Conservation (phyloP, 345 rosid genomes). For the Brassica carinata region DNA sequence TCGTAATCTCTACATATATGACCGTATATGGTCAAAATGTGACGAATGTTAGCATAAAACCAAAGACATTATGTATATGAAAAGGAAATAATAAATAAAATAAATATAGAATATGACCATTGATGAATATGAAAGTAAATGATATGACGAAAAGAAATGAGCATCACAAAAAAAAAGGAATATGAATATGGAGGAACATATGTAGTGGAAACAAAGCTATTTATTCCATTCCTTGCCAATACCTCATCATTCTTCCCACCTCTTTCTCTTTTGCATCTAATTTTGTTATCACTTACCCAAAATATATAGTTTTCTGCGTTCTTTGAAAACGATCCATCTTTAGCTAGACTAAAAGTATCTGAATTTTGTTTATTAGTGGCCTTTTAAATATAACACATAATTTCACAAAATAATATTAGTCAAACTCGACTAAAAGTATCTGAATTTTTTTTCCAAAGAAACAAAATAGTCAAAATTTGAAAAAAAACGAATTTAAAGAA, state of each 20-base stretch:
- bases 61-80: neutral
- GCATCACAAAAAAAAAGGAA: constrained; percentile 47
- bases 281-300: too few species aligned
- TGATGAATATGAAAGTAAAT: constrained; percentile 20
- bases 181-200: constrained; percentile 18
- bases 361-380: neutral
- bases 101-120: constrained; percentile 16
- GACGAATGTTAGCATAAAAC: neutral
- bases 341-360: too few species aligned
- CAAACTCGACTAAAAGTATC: neutral
- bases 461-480: neutral
- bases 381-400: neutral
- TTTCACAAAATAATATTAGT: too few species aligned
- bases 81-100: neutral
- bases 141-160: constrained; percentile 16
- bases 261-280: constrained; percentile 13
- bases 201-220: constrained; percentile 48
- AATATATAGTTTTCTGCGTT: neutral
- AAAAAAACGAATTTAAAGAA: neutral
- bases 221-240: constrained; percentile 54
- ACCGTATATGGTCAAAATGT: neutral
- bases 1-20: neutral
- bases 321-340: neutral
- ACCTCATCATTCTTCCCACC: constrained; percentile 28
- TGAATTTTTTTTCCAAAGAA: neutral